phyloP scores from a whole-genome alignment of 495 filamentous ascomycete species.

The Neurospora cerealis region DNA sequence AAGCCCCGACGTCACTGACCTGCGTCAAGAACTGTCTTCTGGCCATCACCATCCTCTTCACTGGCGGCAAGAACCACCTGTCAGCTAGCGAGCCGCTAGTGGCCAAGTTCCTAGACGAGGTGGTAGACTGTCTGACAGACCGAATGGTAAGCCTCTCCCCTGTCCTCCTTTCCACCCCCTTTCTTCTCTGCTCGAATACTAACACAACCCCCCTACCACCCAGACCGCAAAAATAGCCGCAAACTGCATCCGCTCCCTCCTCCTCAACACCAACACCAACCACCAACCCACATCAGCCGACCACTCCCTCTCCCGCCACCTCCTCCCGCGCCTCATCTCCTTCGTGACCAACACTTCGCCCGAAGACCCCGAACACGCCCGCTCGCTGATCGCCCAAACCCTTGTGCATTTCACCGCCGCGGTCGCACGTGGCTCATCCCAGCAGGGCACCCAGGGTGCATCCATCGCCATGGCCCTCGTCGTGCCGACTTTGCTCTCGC shows the following conservation, averaged over 20 bases:
- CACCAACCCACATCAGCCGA: slow-evolving; percentile 49
- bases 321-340: slow-evolving; percentile 65
- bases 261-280: slow-evolving; percentile 46
- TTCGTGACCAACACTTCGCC: slow-evolving; percentile 59
- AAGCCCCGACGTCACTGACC: slow-evolving; percentile 65
- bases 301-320: slow-evolving; percentile 58
- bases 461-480: slow-evolving; percentile 61
- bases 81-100: slow-evolving; percentile 63
- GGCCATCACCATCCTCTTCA: slow-evolving; percentile 79
- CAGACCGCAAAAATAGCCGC: slow-evolving; percentile 79
- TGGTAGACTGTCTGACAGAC: slow-evolving; percentile 77
- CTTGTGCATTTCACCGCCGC: slow-evolving; percentile 59
- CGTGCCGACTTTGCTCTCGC: slow-evolving; percentile 66
- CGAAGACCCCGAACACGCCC: slow-evolving; percentile 66
- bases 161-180: neutral
- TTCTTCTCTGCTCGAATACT: neutral
- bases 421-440: slow-evolving; percentile 12
- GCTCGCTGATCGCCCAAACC: slow-evolving; percentile 57
- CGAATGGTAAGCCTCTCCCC: slow-evolving; percentile 43
- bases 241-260: slow-evolving; percentile 73
- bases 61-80: slow-evolving; percentile 61
- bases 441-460: neutral
- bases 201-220: neutral
- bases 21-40: slow-evolving; percentile 92
- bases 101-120: slow-evolving; percentile 56